phyloP scores from a whole-genome alignment of 345 rosid species.

The thale cress (Arabidopsis thaliana) region TAIR10.1 NC_003070.9:26402001-26402500 shows the following conservation, averaged over 20 bases:
- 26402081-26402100: slow-evolving; percentile 54
- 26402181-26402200: slow-evolving; percentile 27
- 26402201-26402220: slow-evolving; percentile 30
- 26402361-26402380: slow-evolving; percentile 5
- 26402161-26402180: slow-evolving; percentile 13
- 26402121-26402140: slow-evolving; percentile 37
- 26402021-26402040: slow-evolving; percentile 38
- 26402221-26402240: slow-evolving; percentile 22
- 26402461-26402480: not conserved
- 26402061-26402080: slow-evolving; percentile 43
- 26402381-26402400: not conserved
- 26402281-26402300: not conserved
- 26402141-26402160: slow-evolving; percentile 25
- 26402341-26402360: slow-evolving; percentile 11
- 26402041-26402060: slow-evolving; percentile 42
- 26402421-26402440: slow-evolving; percentile 5
- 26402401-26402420: not conserved
- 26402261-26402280: not conserved
- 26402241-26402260: slow-evolving; percentile 18
- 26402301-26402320: not conserved
- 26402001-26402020: slow-evolving; percentile 64
- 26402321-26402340: not conserved
- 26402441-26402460: not conserved
- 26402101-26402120: slow-evolving; percentile 12
- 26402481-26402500: slow-evolving; percentile 6